Conservation (phyloP, 179 eudicot genomes). For the Monotropa hypopitys region DNA sequence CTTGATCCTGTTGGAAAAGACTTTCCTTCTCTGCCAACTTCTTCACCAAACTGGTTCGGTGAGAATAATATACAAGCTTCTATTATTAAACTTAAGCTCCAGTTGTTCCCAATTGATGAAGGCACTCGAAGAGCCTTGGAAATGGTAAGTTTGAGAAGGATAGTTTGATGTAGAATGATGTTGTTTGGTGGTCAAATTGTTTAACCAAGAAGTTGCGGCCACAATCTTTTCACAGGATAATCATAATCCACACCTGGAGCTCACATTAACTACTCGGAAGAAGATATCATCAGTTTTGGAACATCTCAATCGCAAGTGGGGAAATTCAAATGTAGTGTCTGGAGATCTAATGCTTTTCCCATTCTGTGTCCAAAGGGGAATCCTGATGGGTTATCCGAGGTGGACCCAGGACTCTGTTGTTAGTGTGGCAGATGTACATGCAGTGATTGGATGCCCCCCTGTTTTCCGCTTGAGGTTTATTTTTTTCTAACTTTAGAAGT, state of each 20-base stretch:
- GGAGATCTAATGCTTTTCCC: slow-evolving; percentile 86
- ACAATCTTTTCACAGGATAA: slow-evolving; percentile 46
- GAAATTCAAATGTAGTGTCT: slow-evolving; percentile 46
- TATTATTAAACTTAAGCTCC: slow-evolving; percentile 54
- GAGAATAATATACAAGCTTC: slow-evolving; percentile 29
- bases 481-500: slow-evolving; percentile 7
- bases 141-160: slow-evolving; percentile 32
- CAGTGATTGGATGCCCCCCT: slow-evolving; percentile 62
- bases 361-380: slow-evolving; percentile 43
- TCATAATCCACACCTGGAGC: slow-evolving; percentile 90
- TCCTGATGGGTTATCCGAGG: slow-evolving; percentile 37
- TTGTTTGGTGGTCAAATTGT: not conserved
- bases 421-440: slow-evolving; percentile 76
- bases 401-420: slow-evolving; percentile 68
- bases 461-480: slow-evolving; percentile 73
- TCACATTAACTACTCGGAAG: slow-evolving; percentile 72
- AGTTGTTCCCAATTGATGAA: slow-evolving; percentile 87
- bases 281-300: slow-evolving; percentile 86
- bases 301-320: slow-evolving; percentile 94
- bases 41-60: slow-evolving; percentile 15
- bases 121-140: slow-evolving; percentile 69
- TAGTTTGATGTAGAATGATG: slow-evolving; percentile 3
- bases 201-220: not conserved
- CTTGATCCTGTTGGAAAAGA: slow-evolving; percentile 20
- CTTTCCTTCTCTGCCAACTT: slow-evolving; percentile 14